These are phyloP conservation scores for Carex parvula DNA, from an alignment of 176 grass and related monocot species.

Conservation along the genomic window DNA sequence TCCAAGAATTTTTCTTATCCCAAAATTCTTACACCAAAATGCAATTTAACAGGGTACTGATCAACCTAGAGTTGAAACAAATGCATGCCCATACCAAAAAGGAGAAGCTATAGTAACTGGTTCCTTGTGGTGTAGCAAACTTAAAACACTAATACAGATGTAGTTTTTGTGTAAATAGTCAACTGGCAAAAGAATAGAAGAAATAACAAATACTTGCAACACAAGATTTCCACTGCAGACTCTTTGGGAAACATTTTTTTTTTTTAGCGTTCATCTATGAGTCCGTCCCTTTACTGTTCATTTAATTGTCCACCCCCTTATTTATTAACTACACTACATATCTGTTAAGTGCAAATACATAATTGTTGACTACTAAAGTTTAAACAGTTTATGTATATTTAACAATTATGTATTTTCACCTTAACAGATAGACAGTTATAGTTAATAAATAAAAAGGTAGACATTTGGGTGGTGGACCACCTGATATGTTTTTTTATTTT, in stretches of 20 bases:
- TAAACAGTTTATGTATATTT: no score
- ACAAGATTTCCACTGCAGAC: neutral
- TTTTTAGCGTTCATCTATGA: neutral
- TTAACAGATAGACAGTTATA: no score
- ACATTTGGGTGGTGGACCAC: no score
- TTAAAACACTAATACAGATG: neutral
- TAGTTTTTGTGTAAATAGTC: neutral
- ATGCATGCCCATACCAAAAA: neutral
- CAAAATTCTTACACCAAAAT: neutral
- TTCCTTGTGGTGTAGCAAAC: neutral
- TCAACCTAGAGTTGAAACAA: neutral
- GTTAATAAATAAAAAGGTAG: no score
- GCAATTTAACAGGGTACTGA: neutral
- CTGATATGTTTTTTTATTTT: neutral
- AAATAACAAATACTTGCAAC: neutral
- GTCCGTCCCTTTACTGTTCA: no score
- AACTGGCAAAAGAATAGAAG: neutral
- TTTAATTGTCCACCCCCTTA: no score
- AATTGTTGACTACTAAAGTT: no score
- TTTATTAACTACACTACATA: no score
- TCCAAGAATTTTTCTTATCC: neutral
- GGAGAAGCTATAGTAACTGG: neutral
- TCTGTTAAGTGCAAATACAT: no score
- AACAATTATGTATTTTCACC: no score
- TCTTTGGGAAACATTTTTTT: neutral